Conservation (phyloP, 2,329 filamentous ascomycete species). For the Passalora sequoiae region DNA sequence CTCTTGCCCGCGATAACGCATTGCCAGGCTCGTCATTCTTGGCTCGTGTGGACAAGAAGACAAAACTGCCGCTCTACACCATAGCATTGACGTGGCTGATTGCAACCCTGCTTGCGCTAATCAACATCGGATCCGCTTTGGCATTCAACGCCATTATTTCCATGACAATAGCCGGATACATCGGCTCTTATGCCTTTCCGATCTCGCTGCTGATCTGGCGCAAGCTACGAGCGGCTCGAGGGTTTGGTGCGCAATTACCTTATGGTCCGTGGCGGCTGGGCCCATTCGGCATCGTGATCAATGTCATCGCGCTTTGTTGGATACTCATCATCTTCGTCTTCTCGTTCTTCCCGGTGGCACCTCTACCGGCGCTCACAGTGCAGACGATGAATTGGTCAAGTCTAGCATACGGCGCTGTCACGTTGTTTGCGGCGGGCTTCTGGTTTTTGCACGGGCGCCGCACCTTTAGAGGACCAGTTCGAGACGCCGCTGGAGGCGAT, state of each 20-base stretch:
- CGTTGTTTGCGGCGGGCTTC: background rate
- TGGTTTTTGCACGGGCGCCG: constrained; percentile 4
- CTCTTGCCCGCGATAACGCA: no score
- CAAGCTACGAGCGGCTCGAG: background rate
- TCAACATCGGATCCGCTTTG: constrained; percentile 5
- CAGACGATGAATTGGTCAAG: constrained; percentile 6
- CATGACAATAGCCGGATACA: constrained; percentile 2
- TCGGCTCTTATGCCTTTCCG: constrained; percentile 3
- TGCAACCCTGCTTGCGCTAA: constrained; percentile 3
- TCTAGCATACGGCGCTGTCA: constrained; percentile 5
- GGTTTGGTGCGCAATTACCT: constrained; percentile 4
- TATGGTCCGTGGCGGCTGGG: background rate
- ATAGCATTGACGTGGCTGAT: background rate
- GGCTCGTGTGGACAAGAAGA: no score
- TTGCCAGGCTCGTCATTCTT: no score
- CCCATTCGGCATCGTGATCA: constrained; percentile 5
- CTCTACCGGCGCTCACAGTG: constrained; percentile 2
- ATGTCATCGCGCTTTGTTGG: background rate
- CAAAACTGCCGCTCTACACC: constrained; percentile 2
- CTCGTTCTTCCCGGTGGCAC: constrained; percentile 5
- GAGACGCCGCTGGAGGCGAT: constrained; percentile 4
- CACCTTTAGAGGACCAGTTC: constrained; percentile 1
- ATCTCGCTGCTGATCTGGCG: constrained; percentile 4
- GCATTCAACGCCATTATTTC: constrained; percentile 9
- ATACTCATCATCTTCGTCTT: constrained; percentile 7